Conservation (phyloP, 768 basidiomycete species). For the Podaxis carcinomalis region DNA sequence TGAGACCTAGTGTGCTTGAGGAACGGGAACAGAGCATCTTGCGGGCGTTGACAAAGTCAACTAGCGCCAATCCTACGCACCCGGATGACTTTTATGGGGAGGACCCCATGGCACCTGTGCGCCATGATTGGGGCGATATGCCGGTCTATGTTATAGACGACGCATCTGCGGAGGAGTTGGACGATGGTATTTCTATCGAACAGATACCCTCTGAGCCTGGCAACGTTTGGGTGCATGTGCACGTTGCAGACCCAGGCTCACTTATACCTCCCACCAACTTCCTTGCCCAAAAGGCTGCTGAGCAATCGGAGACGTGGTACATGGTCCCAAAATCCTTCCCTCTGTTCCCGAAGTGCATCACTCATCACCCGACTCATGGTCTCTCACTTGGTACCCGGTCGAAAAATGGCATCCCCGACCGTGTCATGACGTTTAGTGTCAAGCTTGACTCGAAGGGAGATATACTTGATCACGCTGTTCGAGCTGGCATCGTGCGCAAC, state of each 20-base stretch:
- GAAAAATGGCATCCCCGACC: slow-evolving; percentile 37
- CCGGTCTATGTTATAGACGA: slow-evolving; percentile 90
- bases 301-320: slow-evolving; percentile 54
- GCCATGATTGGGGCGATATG: slow-evolving; percentile 82
- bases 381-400: slow-evolving; percentile 33
- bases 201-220: slow-evolving; percentile 53
- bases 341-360: slow-evolving; percentile 65
- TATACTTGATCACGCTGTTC: slow-evolving; percentile 66
- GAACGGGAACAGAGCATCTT: slow-evolving; percentile 24
- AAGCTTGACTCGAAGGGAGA: slow-evolving; percentile 58
- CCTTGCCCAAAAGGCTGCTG: slow-evolving; percentile 54
- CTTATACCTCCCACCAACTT: slow-evolving; percentile 67
- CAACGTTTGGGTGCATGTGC: slow-evolving; percentile 78
- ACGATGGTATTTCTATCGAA: slow-evolving; percentile 90
- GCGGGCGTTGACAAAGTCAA: slow-evolving; percentile 20
- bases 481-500: slow-evolving; percentile 72
- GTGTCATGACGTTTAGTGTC: slow-evolving; percentile 76
- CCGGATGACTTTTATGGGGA: slow-evolving; percentile 58
- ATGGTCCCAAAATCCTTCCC: slow-evolving; percentile 58
- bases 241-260: slow-evolving; percentile 90
- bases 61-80: slow-evolving; percentile 32
- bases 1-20: slow-evolving; percentile 19
- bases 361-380: slow-evolving; percentile 37
- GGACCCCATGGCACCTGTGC: slow-evolving; percentile 66
- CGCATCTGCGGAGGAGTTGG: slow-evolving; percentile 73